phyloP scores from a whole-genome alignment of 768 basidiomycete species.

The Lentinula sp. region DNA sequence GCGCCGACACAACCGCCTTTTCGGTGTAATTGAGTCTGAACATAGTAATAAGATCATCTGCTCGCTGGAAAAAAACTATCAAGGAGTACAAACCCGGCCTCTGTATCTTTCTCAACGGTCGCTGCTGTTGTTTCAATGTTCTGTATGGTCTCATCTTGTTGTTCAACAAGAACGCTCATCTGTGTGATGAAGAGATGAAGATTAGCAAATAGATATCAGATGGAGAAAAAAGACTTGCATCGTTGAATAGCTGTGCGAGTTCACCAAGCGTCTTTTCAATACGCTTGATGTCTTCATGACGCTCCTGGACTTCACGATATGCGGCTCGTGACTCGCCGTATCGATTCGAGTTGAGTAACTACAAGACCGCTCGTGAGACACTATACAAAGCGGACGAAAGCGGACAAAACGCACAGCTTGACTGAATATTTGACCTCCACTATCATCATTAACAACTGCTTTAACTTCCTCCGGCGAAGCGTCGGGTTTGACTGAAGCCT shows the following conservation, averaged over 20 bases:
- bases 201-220: not conserved
- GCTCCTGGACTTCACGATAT: slow-evolving; percentile 94
- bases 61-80: not conserved
- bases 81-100: slow-evolving; percentile 59
- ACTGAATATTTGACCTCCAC: slow-evolving; percentile 82
- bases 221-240: slow-evolving; percentile 44
- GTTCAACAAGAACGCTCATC: slow-evolving; percentile 95
- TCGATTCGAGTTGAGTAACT: slow-evolving; percentile 90
- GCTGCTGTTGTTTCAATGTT: slow-evolving; percentile 75
- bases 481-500: slow-evolving; percentile 74
- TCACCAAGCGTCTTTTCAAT: slow-evolving; percentile 92
- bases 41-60: slow-evolving; percentile 5
- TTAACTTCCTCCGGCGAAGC: slow-evolving; percentile 85
- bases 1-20: slow-evolving; percentile 81
- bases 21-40: slow-evolving; percentile 74
- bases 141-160: slow-evolving; percentile 86
- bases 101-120: slow-evolving; percentile 75
- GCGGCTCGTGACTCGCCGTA: slow-evolving; percentile 86
- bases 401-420: slow-evolving; percentile 57
- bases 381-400: not conserved
- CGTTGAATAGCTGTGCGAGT: slow-evolving; percentile 93
- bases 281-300: slow-evolving; percentile 92
- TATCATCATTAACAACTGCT: slow-evolving; percentile 82
- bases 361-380: not conserved
- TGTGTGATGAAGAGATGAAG: slow-evolving; percentile 19